These are phyloP conservation scores for Heterobasidion parviporum DNA, from an alignment of 1,284 basidiomycete genomes.

Conservation along the genomic window DNA sequence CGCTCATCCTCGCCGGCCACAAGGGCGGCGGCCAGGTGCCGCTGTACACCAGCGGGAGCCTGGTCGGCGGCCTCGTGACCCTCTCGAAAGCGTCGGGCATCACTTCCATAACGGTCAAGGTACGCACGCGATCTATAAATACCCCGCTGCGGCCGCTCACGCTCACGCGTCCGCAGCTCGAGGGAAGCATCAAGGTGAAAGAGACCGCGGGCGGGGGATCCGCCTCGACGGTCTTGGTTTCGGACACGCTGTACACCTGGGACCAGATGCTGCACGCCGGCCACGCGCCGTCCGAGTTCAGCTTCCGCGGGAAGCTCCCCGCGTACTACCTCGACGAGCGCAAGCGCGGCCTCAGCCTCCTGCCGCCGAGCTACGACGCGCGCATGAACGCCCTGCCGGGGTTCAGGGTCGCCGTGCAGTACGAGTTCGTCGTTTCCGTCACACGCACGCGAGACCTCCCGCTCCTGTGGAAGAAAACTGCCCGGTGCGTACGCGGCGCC, in stretches of 20 bases:
- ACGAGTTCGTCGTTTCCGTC: conserved; percentile 7
- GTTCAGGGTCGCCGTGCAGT: conserved; percentile 8
- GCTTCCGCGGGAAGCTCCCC: conserved; percentile 4
- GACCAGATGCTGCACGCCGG: not conserved
- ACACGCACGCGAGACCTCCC: conserved; percentile 3
- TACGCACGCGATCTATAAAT: not conserved
- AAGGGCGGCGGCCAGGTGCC: conserved; percentile 9
- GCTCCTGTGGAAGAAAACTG: conserved; percentile 1
- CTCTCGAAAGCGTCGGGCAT: conserved; percentile 12
- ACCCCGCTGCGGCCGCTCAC: not conserved
- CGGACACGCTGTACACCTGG: conserved; percentile 7
- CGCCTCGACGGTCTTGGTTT: not conserved
- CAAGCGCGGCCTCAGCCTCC: conserved; percentile 3
- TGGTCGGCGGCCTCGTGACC: conserved; percentile 13
- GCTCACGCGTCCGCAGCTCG: conserved; percentile 3
- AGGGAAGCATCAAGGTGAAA: conserved; percentile 5
- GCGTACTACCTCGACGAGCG: not conserved
- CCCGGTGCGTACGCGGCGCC: conserved; percentile 5
- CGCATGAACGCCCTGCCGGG: conserved; percentile 8
- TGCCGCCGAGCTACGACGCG: conserved; percentile 9
- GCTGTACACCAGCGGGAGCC: conserved; percentile 13
- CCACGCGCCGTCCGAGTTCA: conserved; percentile 5
- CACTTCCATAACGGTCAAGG: conserved; percentile 11
- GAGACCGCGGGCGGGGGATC: conserved; percentile 8
- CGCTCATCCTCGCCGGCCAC: conserved; percentile 13